Evolutionary conservation across 75 land plant species (phyloP), one percentile per base, ranked within the genome.

Genomic region (Sequoiadendron giganteum): DNA sequence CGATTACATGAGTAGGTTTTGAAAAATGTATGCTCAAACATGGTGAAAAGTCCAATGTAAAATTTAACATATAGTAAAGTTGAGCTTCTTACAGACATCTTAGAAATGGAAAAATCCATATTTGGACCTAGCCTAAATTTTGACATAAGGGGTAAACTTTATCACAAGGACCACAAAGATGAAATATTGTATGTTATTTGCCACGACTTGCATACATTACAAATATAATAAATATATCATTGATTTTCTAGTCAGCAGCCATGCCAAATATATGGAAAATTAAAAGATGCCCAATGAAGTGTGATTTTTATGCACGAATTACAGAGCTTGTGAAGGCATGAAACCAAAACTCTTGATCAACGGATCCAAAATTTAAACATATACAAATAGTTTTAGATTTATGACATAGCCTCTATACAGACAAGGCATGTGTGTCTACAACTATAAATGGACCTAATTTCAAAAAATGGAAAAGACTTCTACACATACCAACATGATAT

Each of bases 401-500:
- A 39, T 13, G 86, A 83, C 38, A 89, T 54, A 30, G 7, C 34
- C 76, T 72, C 49, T 32, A 80, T 21, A 3, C 56, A 58, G 32
- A 36, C 56, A 85, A 5, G 75, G 43, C 76, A 75, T 30, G 45
- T 34, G 2, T 85, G 16, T 21, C 25, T 68, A 18, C 85, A 54
- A 1, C 28, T 70, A 75, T 7, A 32, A 9, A 34, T 75, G 34
- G 38, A 73, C 16, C 43, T 86, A 0, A 68, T 21, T 16, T 73
- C 34, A 80, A 81, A 85, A 16, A 80, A 52, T 80, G 34, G 14
- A 52, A 48, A 43, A 86, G 78, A 39, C 86, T 89, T 30, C 42
- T n/a, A 25, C 56, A 85, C 86, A 56, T 88, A 97, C 99, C 99
- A 38, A 98, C 83, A 90, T 98, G 99, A 89, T 95, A 97, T 55